A percentile compares a stretch with the other conserved stretches of the same genome.
Evolutionary conservation across 1,284 basidiomycete species (phyloP).

Genomic region (Sphagnurus paluster): DNA sequence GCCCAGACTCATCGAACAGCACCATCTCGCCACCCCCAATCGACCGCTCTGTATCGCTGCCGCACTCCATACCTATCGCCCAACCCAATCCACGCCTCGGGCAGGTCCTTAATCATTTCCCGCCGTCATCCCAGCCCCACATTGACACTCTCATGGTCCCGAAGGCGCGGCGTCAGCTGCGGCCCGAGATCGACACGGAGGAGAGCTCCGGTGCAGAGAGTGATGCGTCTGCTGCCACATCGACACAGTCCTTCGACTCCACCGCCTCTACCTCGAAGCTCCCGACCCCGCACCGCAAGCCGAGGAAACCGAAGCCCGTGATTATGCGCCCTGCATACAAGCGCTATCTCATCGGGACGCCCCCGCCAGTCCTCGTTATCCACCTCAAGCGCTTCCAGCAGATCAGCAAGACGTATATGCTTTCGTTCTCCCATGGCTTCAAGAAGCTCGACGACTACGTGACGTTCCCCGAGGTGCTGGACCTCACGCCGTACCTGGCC

Average conservation of each 20-base stretch:
- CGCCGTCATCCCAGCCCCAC: conserved; percentile 20
- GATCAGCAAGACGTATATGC: conserved; percentile 46
- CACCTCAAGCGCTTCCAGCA: conserved; percentile 96
- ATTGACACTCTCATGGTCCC: conserved; percentile 20
- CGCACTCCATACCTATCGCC: conserved; percentile 7
- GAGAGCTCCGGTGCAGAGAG: conserved; percentile 50
- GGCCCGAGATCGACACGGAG: conserved; percentile 29
- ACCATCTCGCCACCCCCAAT: conserved; percentile 10
- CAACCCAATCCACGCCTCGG: conserved; percentile 17
- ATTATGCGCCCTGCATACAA: conserved; percentile 87
- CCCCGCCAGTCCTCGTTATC: conserved; percentile 88
- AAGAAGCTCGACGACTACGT: conserved; percentile 90
- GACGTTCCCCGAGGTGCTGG: conserved; percentile 84
- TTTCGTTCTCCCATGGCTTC: conserved; percentile 64
- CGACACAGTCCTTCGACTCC: conserved; percentile 33
- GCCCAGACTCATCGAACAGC: conserved; percentile 33
- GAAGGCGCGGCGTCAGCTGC: conserved; percentile 18
- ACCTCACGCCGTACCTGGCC: conserved; percentile 84
- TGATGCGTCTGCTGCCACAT: conserved; percentile 42
- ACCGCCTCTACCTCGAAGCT: conserved; percentile 9
- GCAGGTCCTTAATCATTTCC: conserved; percentile 28
- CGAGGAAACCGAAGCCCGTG: conserved; percentile 52
- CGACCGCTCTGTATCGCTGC: conserved; percentile 10
- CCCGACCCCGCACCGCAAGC: neutral
- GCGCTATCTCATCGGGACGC: conserved; percentile 85